Evolutionary conservation across 139 green algal species (phyloP), one percentile per base, ranked within the genome.

Genomic region (Auxenochlorella pyrenoidosa): DNA sequence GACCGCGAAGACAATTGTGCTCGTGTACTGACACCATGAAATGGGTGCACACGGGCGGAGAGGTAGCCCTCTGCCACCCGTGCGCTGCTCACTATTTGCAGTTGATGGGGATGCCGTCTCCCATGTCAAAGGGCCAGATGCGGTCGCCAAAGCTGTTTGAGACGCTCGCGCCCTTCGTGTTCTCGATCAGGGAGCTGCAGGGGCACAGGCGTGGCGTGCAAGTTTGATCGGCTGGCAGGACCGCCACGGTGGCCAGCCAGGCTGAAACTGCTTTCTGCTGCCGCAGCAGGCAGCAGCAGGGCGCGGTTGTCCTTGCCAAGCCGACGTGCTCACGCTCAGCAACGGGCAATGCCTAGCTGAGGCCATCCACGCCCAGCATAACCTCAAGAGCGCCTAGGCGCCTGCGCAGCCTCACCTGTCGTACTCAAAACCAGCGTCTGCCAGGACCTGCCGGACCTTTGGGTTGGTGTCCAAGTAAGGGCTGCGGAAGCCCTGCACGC

Each of bases 101-200:
- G 65, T 85, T 60, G 40, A 84, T 82, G 24, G 84, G 63, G 26
- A 91, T 87, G 60, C 88, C 88, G n/a, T 51, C n/a, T 28, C 82
- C 88, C 84, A 87, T 89, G 58, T 83, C 79, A 36, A 86, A 91
- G 0, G 84, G 84, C 76, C 83, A 91, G 54, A 85, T 47, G 26
- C 58, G 73, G 18, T 51, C 36, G 44, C 10, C 63, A 24, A 71
- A 47, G 78, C 66, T 60, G 5, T 43, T 21, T 13, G 79, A 75
- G 36, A 90, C n/a, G 28, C 24, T 54, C 40, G 65, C 51, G 10
- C 63, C 44, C 28, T 80, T 36, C 18, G 78, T 32, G 54, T 72
- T 54, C 68, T 90, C 86, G n/a, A 82, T 90, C 63, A 90, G 83
- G 34, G 86, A 73, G 78, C 77, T 84, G 79, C 79, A 84, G 0